A percentile compares a stretch with the other conserved stretches of the same genome.
Evolutionary conservation across 768 basidiomycete genomes (phyloP).

Genomic region (Hygrocybe coccinea): DNA sequence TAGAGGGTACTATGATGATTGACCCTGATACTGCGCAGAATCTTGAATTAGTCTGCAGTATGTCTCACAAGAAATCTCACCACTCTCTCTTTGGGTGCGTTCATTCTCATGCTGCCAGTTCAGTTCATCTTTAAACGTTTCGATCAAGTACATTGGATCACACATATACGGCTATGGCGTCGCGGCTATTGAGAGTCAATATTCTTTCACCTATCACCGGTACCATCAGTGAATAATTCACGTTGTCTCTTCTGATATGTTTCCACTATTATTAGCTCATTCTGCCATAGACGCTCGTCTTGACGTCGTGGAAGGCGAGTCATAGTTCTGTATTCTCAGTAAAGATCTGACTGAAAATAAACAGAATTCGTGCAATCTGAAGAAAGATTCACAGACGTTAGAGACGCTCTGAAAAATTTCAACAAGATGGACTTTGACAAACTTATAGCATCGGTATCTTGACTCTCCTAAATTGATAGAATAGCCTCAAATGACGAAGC

Average conservation of each 20-base stretch:
- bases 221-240: constrained; percentile 20
- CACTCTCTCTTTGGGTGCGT: constrained; percentile 78
- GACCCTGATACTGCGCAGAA: constrained; percentile 85
- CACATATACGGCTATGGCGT: constrained; percentile 88
- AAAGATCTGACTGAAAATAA: neutral
- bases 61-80: constrained; percentile 55
- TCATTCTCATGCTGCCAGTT: neutral
- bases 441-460: constrained; percentile 63
- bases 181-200: constrained; percentile 71
- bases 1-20: constrained; percentile 93
- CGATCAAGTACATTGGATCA: constrained; percentile 60
- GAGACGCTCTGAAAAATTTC: constrained; percentile 62
- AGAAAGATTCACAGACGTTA: constrained; percentile 63
- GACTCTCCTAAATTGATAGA: neutral
- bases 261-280: constrained; percentile 38
- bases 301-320: constrained; percentile 76
- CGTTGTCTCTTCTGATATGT: neutral
- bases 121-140: neutral
- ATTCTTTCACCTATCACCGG: constrained; percentile 80
- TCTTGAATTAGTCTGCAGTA: constrained; percentile 83
- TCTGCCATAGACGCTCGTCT: constrained; percentile 72
- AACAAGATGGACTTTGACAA: constrained; percentile 88
- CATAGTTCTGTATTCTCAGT: neutral
- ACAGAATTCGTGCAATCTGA: constrained; percentile 74
- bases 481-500: neutral